These are phyloP conservation scores for Meyerozyma sp. DNA, from an alignment of 1,139 yeast genomes.

Conservation along the genomic window DNA sequence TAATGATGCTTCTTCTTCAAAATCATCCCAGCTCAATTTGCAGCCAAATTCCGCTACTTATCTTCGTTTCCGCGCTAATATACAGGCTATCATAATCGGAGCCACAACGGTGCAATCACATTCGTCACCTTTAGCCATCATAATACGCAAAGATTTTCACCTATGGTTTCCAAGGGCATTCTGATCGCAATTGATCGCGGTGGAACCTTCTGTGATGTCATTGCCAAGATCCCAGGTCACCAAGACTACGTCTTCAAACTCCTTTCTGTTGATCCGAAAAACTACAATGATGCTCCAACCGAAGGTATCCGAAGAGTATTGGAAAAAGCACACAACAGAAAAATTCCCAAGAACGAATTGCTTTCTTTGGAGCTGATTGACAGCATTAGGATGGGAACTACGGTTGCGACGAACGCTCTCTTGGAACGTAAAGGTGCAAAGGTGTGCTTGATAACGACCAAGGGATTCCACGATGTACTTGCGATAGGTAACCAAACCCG, in stretches of 20 bases:
- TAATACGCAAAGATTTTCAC: too few species aligned
- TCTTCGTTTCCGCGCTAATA: neutral
- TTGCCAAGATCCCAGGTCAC: conserved; percentile 44
- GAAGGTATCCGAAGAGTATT: conserved; percentile 83
- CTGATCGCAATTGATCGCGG: conserved; percentile 48
- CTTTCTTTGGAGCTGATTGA: conserved; percentile 25
- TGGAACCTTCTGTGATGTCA: conserved; percentile 86
- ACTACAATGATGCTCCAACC: conserved; percentile 84
- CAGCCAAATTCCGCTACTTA: neutral
- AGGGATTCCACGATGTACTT: conserved; percentile 46
- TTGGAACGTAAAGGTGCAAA: conserved; percentile 48
- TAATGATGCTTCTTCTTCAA: too few species aligned
- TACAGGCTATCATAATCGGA: neutral
- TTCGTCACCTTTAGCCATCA: neutral
- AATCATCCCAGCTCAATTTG: neutral
- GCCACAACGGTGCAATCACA: neutral
- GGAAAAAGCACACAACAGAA: conserved; percentile 47
- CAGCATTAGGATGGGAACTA: conserved; percentile 35
- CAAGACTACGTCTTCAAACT: conserved; percentile 50
- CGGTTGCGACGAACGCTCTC: conserved; percentile 37
- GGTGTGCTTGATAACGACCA: conserved; percentile 46
- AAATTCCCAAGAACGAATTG: conserved; percentile 41
- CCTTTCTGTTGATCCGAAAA: conserved; percentile 80
- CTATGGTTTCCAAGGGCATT: conserved; percentile 7
- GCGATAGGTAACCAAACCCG: conserved; percentile 38